Evolutionary conservation across 495 filamentous ascomycete genomes (phyloP).

Genomic region (Xeromyces bisporus): DNA sequence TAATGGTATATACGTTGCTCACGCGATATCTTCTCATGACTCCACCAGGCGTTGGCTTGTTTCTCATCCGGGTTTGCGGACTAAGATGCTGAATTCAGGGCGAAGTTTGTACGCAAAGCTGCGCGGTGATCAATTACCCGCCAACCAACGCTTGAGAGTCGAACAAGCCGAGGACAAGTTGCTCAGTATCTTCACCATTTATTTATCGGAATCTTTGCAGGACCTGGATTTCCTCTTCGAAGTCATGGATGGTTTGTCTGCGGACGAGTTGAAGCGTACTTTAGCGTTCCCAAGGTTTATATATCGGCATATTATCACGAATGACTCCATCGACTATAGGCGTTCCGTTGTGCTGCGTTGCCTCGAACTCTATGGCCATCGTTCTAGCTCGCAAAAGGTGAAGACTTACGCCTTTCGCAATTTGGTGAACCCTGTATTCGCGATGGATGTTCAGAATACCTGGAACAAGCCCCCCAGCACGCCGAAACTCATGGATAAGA

Average conservation of each 20-base stretch:
- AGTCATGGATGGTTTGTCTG: constrained; percentile 68
- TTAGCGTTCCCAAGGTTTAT: constrained; percentile 67
- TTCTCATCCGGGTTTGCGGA: constrained; percentile 52
- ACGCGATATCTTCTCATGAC: constrained; percentile 44
- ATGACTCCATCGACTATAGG: constrained; percentile 77
- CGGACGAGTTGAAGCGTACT: constrained; percentile 61
- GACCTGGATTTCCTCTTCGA: constrained; percentile 84
- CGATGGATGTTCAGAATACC: constrained; percentile 75
- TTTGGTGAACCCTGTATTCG: constrained; percentile 89
- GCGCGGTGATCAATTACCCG: constrained; percentile 47
- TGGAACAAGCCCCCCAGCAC: constrained; percentile 37
- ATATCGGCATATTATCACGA: constrained; percentile 68
- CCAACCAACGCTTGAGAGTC: constrained; percentile 62
- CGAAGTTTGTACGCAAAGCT: constrained; percentile 59
- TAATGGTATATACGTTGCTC: constrained; percentile 72
- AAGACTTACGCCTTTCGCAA: constrained; percentile 88
- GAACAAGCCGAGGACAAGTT: constrained; percentile 80
- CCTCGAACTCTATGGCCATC: constrained; percentile 71
- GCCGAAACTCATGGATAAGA: constrained; percentile 67
- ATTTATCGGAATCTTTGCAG: constrained; percentile 52
- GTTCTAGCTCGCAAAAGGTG: constrained; percentile 60
- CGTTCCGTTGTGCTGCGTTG: constrained; percentile 68
- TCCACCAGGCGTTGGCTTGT: constrained; percentile 55
- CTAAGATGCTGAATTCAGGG: constrained; percentile 48
- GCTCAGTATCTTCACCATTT: constrained; percentile 69